Conservation (phyloP, 2,329 filamentous ascomycete genomes). For the Cordyceps cateniannulata region DNA sequence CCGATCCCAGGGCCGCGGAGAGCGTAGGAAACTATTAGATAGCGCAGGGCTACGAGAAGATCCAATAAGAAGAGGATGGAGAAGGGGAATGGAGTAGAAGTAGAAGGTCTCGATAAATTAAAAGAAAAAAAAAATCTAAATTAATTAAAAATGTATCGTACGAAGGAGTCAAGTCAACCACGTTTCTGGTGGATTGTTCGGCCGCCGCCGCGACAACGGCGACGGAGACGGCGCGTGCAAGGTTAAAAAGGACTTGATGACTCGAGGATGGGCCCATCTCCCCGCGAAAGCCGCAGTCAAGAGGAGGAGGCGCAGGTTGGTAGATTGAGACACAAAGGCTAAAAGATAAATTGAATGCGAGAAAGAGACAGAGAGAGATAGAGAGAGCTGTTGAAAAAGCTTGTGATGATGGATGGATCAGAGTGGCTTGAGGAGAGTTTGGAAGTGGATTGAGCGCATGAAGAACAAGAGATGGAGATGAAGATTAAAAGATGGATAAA, state of each 20-base stretch:
- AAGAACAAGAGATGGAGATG: no score
- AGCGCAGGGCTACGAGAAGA: not conserved
- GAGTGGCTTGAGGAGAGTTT: no score
- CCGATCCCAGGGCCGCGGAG: not conserved
- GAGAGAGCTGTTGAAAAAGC: no score
- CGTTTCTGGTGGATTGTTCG: not conserved
- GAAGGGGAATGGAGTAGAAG: not conserved
- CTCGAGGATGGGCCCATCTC: not conserved
- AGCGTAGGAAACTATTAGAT: no score
- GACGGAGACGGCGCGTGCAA: not conserved
- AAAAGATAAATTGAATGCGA: no score
- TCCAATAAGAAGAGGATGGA: not conserved
- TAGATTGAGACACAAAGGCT: not conserved
- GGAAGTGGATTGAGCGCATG: no score
- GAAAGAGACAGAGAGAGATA: no score
- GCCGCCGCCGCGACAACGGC: not conserved
- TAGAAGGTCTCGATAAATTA: not conserved
- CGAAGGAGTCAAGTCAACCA: not conserved
- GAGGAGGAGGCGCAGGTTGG: not conserved
- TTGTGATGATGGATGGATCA: no score
- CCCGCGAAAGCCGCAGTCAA: slow-evolving; percentile 4
- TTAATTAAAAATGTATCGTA: not conserved
- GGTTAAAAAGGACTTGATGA: not conserved
- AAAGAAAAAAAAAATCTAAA: not conserved
- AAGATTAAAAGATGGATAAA: no score